Evolutionary conservation across 2,329 filamentous ascomycete genomes (phyloP).

Genomic region (Colletotrichum kahawae): DNA sequence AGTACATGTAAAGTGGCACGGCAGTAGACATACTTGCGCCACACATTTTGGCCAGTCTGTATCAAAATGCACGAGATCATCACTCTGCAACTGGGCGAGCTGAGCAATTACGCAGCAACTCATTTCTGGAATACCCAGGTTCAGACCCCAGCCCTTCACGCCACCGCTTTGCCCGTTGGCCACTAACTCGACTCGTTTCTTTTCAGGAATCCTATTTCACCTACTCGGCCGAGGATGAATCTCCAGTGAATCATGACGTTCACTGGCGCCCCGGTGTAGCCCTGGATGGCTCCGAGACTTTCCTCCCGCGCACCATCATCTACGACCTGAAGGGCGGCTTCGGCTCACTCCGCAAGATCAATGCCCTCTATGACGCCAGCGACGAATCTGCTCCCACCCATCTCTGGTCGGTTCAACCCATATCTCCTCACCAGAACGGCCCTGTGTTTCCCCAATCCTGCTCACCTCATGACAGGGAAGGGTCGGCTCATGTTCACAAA

Average conservation of each 20-base stretch:
- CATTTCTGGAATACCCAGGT: conserved; percentile 99
- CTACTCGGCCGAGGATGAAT: conserved; percentile 71
- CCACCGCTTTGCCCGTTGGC: neutral
- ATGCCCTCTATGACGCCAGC: conserved; percentile 77
- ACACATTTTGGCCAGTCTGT: neutral
- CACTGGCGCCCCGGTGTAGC: conserved; percentile 87
- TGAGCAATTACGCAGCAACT: conserved; percentile 90
- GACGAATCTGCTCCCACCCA: conserved; percentile 29
- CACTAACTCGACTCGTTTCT: neutral
- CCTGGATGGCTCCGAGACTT: conserved; percentile 86
- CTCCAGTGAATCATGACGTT: conserved; percentile 80
- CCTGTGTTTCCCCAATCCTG: neutral
- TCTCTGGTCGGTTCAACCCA: conserved; percentile 35
- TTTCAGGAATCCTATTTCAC: conserved; percentile 94
- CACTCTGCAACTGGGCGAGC: conserved; percentile 90
- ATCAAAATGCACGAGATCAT: conserved; percentile 87
- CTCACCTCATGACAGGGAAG: conserved; percentile 55
- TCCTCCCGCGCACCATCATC: conserved; percentile 86
- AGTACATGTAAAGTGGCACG: neutral
- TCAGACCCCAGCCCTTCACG: neutral
- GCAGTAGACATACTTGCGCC: neutral
- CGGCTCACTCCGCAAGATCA: conserved; percentile 85
- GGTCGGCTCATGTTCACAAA: conserved; percentile 70
- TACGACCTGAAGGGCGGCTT: conserved; percentile 97
- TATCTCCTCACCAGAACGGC: neutral